A percentile compares a stretch with the other conserved stretches of the same genome.
phyloP scores from a whole-genome alignment of 1,284 basidiomycete genomes.

The Ganoderma resinaceum region DNA sequence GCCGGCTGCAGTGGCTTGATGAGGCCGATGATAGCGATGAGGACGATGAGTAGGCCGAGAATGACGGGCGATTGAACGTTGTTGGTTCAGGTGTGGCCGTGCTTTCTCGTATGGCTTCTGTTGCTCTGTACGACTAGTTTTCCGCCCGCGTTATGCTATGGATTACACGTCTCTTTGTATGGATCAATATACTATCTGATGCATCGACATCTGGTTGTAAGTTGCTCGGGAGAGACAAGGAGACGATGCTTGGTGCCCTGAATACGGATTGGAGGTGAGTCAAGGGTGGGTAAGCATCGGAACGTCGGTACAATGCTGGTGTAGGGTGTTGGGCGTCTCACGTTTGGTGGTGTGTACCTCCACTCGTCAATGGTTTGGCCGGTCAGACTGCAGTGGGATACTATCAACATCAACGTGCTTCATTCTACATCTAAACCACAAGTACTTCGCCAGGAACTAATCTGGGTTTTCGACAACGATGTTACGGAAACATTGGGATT shows the following conservation, averaged over 20 bases:
- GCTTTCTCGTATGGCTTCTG: not conserved
- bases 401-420: not conserved
- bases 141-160: not conserved
- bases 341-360: too few relatives aligned
- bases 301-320: not conserved
- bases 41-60: conserved; percentile 30
- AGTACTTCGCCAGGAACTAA: not conserved
- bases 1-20: conserved; percentile 52
- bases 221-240: not conserved
- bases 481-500: not conserved
- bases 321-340: too few relatives aligned
- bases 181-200: not conserved
- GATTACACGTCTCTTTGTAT: not conserved
- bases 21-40: conserved; percentile 55
- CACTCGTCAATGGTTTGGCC: too few relatives aligned
- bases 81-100: not conserved
- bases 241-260: too few relatives aligned
- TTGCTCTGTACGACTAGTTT: not conserved
- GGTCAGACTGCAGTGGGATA: too few relatives aligned
- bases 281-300: not conserved
- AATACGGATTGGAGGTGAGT: not conserved
- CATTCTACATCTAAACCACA: not conserved
- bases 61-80: not conserved
- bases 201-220: not conserved
- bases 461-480: not conserved